Evolutionary conservation across 202 grass and related monocot genomes (phyloP), one percentile per base, ranked within the genome.

Genomic region (Setaria viridis): DNA sequence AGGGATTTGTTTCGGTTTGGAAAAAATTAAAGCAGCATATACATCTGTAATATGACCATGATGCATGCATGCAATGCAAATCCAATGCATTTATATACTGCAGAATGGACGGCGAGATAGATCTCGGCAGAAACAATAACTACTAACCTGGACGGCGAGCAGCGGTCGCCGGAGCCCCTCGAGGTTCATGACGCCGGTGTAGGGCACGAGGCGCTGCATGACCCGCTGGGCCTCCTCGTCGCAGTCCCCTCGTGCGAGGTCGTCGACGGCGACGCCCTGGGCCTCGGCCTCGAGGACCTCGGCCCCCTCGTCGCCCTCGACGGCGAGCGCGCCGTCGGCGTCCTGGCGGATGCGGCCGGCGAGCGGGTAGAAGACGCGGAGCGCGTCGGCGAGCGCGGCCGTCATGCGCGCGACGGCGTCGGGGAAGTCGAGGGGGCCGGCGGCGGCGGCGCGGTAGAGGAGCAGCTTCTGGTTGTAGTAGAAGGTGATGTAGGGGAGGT

Each of bases 401-500:
- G 93, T 82, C 47, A 99, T 76, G 74, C 85, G 89, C 1, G 76
- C 88, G 57, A 91, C 85, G 17, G 62, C 83, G 43, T 94, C 93
- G 13, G 62, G 90, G 84, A 99, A 99, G 57, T 69, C 70, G 39
- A 41, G 4, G 39, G 39, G 39, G 0, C 4, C 35, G 4, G 4
- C 35, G 41, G 29, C 73, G 55, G 81, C 89, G 50, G 85, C 43
- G 81, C 93, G 91, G 90, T 96, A 99, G 15, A 99, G 86, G 21
- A 99, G 82, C 7, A 99, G 82, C 84, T 99, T 99, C 81, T 99
- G 96, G 91, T 99, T 99, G 84, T 99, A 99, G 86, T 99, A 99
- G 93, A 99, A 99, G 48, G 96, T 99, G 74, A 99, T 94, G 91
- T 99, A 99, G n/a, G 96, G 96, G 5, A 96, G 86, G 77, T 99